Evolutionary conservation across 108 stramenopile genomes (phyloP).

Genomic region (Nitzschia inconspicua): DNA sequence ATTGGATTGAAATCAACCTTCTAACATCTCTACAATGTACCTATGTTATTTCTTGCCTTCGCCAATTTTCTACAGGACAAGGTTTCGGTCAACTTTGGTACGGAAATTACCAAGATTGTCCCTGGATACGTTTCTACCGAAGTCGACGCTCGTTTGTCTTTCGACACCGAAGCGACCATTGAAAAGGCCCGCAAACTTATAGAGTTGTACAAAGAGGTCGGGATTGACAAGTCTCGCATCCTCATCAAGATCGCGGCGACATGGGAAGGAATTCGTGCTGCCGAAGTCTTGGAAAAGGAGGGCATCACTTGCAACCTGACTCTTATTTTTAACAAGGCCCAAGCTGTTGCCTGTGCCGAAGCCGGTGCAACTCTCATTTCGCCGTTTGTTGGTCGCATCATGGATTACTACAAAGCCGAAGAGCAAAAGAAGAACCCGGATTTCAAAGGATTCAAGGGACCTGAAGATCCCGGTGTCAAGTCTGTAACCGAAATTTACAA

Average conservation of each 20-base stretch:
- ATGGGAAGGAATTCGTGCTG: conserved; percentile 99
- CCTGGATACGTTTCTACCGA: conserved; percentile 99
- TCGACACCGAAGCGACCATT: conserved; percentile 94
- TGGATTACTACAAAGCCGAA: conserved; percentile 89
- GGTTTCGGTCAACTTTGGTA: conserved; percentile 96
- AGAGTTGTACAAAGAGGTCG: conserved; percentile 86
- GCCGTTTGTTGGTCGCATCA: conserved; percentile 98
- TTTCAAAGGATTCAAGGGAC: conserved; percentile 64
- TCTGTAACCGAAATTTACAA: conserved; percentile 94
- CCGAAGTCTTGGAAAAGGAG: conserved; percentile 91
- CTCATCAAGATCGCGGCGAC: conserved; percentile 89
- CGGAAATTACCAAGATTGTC: conserved; percentile 96
- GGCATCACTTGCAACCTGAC: conserved; percentile 99
- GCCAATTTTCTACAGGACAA: conserved; percentile 96
- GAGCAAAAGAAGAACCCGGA: conserved; percentile 70
- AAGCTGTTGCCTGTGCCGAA: conserved; percentile 98
- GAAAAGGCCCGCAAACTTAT: conserved; percentile 94
- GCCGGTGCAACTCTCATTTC: conserved; percentile 95
- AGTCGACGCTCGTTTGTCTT: conserved; percentile 98
- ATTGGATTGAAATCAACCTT: no score
- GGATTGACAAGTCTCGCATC: conserved; percentile 91
- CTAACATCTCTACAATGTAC: no score
- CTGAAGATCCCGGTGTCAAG: conserved; percentile 95
- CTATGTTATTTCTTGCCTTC: no score
- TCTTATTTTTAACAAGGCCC: conserved; percentile 91